These are phyloP conservation scores for Fraxinus xanthoxyloides DNA, from an alignment of 305 asterid genomes.

Conservation along the genomic window DNA sequence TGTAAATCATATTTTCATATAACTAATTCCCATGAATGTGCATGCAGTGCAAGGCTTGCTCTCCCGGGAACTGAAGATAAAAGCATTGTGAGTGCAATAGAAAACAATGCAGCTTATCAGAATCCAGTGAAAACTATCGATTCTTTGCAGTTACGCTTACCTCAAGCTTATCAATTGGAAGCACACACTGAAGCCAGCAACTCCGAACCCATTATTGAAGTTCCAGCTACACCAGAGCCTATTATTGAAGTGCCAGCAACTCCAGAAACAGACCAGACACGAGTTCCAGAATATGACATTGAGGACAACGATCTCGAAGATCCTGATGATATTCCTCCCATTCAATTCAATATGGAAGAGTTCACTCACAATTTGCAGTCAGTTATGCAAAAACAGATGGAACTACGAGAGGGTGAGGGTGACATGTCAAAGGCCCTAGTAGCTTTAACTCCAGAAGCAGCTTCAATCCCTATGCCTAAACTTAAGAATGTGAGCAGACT, in stretches of 20 bases:
- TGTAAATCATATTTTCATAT: constrained; percentile 3
- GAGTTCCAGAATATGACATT: constrained; percentile 53
- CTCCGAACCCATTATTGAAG: constrained; percentile 50
- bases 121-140: constrained; percentile 36
- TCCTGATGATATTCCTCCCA: constrained; percentile 83
- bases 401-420: constrained; percentile 58
- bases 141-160: constrained; percentile 60
- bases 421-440: constrained; percentile 90
- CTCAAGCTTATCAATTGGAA: constrained; percentile 36
- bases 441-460: constrained; percentile 80
- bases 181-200: constrained; percentile 33
- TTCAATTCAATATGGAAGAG: constrained; percentile 76
- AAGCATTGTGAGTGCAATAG: constrained; percentile 50
- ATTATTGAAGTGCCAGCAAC: constrained; percentile 65
- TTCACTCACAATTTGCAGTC: constrained; percentile 78
- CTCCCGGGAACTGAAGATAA: constrained; percentile 93
- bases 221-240: constrained; percentile 36
- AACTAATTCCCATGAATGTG: constrained; percentile 25
- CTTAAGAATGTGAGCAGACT: constrained; percentile 86
- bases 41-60: constrained; percentile 85
- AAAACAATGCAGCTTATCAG: constrained; percentile 43
- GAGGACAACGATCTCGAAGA: constrained; percentile 62
- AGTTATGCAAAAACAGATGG: constrained; percentile 54
- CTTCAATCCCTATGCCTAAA: constrained; percentile 90
- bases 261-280: constrained; percentile 55